Conservation (phyloP, 345 rosid species). For the Eucalyptus victrix region DNA sequence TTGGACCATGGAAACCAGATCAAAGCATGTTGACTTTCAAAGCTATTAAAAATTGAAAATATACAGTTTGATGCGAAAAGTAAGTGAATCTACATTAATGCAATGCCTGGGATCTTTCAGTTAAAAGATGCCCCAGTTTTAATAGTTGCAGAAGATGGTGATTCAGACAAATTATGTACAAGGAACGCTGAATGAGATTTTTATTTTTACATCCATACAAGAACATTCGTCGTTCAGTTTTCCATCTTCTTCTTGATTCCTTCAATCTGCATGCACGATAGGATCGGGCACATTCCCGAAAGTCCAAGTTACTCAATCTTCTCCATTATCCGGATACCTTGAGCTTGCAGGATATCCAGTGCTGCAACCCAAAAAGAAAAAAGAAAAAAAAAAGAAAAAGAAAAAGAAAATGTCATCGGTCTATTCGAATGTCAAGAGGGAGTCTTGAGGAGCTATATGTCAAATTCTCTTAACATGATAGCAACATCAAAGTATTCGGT, state of each 20-base stretch:
- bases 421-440: neutral
- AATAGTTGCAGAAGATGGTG: neutral
- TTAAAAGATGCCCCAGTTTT: neutral
- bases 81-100: neutral
- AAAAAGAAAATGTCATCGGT: neutral
- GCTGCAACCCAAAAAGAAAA: slow-evolving; percentile 34
- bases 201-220: neutral
- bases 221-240: neutral
- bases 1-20: neutral
- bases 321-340: slow-evolving; percentile 64
- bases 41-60: neutral
- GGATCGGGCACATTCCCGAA: neutral
- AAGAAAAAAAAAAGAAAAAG: neutral
- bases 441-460: neutral
- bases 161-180: neutral
- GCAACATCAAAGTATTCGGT: neutral
- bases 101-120: neutral
- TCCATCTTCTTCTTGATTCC: neutral
- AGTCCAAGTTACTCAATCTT: slow-evolving; percentile 25
- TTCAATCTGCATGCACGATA: neutral
- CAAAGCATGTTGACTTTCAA: neutral
- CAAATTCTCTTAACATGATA: neutral
- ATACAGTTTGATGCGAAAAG: neutral
- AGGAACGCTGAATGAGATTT: neutral
- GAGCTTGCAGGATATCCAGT: slow-evolving; percentile 62